Evolutionary conservation across 2,329 filamentous ascomycete genomes (phyloP), one percentile per base, ranked within the genome.

Genomic region (Alternaria tenuissima): DNA sequence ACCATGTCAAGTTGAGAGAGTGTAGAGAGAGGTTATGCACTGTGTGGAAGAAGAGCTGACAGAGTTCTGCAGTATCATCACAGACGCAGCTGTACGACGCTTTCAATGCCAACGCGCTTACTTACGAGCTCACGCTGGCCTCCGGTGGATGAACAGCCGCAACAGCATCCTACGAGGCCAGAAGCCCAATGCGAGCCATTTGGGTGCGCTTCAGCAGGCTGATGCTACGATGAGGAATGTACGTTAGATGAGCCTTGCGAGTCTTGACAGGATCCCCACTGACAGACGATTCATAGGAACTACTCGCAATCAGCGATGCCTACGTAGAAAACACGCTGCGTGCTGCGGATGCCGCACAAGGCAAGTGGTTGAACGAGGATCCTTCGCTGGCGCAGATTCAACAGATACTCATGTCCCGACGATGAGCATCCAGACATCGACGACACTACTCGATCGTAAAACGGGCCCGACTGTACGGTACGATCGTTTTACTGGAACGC

Each of bases 61-160:
- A 66, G 54, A 65, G 24, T 32, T 18, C 38, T 48, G 57, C 63
- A 89, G 87, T 49, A 84, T 89, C 47, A 87, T 89, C 54, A 78
- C 84, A 48, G 87, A 89, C 71, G 84, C 86, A 39, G 84, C 84
- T 49, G 82, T 86, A 36, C 83, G 87, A 48, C 84, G 87, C 4
- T 88, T 89, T 75, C 84, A 84, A 71, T 87, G 86, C 47, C 86
- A 89, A 72, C 85, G 84, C 64, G 83, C 86, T 54, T 89, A 88
- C 66, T 80, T 89, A 5, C 83, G 83, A 63, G 85, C 85, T 14
- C 83, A 85, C 3, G 86, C 87, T 20, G 87, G 84, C 5, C 78
- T 84, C 60, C 80, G 87, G 68, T 89, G 87, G 87, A 80, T 85
- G 64, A 85, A 86, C 62, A 77, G 82, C 36, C 81, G 87, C 28